Evolutionary conservation across 192 early-diverging fungal genomes (phyloP).

Genomic region (Mortierella alpina): DNA sequence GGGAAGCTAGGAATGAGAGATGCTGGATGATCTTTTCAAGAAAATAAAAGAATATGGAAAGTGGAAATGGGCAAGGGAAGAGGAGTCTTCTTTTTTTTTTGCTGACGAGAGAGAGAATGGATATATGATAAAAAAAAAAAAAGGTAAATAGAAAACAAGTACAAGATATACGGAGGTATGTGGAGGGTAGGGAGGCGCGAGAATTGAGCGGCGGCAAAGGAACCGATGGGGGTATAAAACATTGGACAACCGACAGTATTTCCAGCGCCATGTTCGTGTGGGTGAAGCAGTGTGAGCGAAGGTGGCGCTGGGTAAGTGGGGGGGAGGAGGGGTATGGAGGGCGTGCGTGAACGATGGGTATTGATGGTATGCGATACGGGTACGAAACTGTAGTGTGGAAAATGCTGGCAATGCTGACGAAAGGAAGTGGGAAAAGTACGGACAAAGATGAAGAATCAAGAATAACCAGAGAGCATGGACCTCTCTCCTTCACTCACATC

Average conservation of each 20-base stretch:
- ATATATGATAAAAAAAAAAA: conserved; percentile 2
- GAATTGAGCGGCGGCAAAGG: not conserved
- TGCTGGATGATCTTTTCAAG: no score
- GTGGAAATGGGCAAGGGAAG: no score
- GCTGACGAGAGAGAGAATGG: not conserved
- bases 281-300: not conserved
- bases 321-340: not conserved
- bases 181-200: no score
- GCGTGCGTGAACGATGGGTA: conserved; percentile 7
- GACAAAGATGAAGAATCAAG: not conserved
- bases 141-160: not conserved
- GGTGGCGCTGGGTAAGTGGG: not conserved
- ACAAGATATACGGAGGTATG: not conserved
- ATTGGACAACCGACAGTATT: not conserved
- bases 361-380: not conserved
- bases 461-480: not conserved
- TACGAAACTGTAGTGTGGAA: not conserved
- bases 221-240: conserved; percentile 12
- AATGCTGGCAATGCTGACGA: not conserved
- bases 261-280: no score
- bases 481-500: conserved; percentile 6
- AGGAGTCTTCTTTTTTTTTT: no score
- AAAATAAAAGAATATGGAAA: no score
- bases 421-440: not conserved
- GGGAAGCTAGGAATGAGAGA: not conserved